Base-by-base conservation (phyloP, 83 land plant species). In the Thuja plicata region DNA sequence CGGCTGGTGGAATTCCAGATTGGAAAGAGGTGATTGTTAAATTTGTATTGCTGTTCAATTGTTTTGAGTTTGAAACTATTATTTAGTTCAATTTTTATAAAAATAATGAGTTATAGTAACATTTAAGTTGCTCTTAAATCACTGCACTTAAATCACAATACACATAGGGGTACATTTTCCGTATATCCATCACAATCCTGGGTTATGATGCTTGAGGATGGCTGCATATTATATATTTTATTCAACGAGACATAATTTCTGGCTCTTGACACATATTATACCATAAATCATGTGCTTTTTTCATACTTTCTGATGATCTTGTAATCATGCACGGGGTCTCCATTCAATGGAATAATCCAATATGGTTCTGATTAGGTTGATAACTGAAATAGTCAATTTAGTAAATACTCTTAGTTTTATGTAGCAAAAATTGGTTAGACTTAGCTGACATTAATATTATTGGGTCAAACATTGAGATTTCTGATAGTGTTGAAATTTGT, bases 1-100 rank as follows among this genome's bases (percentile, higher is more conserved):
- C 98, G 62, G 91, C 93, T 76, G 99, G 98, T 88, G 99, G 99
- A 91, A 95, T 97, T 84, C 96, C 99, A 86, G 97, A 97, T 89
- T 96, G 99, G 98, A 96, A 97, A 93, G 99, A 97, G 99, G 98
- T 97, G 96, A 92, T 52, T 27, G 46, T 48, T 46, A 82, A 70
- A 5, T 89, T 85, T 21, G 27, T 89, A 84, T 34, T 66, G 73
- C 27, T 88, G 34, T 48, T 78, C 8, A 78, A 79, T 88, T 89
- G 32, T 10, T 46, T 60, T 19, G n/a, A 86, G 85, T n/a, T 45
- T 11, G 48, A 83, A 48, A 46, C 45, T 83, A 83, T n/a, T 83
- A 30, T 13, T 24, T 83, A 46, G 13, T 83, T 83, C 30, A 19
- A 9, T 48, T 83, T 12, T 83, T 83, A 43, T 27, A 21, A 43